phyloP scores from a whole-genome alignment of 164 flowering plant species.

The Vitis rupestris region DNA sequence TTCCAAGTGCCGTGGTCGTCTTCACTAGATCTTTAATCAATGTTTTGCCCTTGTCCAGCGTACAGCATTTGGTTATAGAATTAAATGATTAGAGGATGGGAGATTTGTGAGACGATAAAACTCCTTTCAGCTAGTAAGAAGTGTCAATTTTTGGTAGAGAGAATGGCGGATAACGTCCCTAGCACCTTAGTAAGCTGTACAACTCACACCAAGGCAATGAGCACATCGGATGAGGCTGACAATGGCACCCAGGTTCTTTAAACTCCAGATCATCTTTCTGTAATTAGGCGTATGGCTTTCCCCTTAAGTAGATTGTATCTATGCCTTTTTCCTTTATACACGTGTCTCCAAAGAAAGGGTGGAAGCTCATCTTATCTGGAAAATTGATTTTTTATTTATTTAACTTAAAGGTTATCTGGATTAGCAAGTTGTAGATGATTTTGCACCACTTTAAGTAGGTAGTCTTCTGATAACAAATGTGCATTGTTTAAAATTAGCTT shows the following conservation, averaged over 20 bases:
- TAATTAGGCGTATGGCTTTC: background rate
- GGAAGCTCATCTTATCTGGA: background rate
- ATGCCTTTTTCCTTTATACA: background rate
- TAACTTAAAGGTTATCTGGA: background rate
- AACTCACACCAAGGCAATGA: background rate
- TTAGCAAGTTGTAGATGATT: slow-evolving; percentile 5
- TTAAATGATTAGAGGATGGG: background rate
- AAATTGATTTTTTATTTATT: background rate
- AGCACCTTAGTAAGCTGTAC: background rate
- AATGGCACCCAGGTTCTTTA: background rate
- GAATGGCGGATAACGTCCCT: background rate
- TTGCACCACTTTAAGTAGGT: background rate
- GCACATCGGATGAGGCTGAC: background rate
- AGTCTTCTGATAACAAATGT: background rate
- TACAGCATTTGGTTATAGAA: background rate
- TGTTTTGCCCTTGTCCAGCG: background rate
- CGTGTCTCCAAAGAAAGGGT: slow-evolving; percentile 1
- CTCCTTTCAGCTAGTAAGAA: background rate
- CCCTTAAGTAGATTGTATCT: background rate
- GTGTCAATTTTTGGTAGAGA: background rate
- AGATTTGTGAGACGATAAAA: background rate
- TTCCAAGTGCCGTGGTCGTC: slow-evolving; percentile 69
- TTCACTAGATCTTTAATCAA: slow-evolving; percentile 26
- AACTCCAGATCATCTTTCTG: background rate
- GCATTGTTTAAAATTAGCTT: background rate